A percentile compares a stretch with the other conserved stretches of the same genome.
Conservation (phyloP, 371 early-diverging fungal species). For the Rhizopus arrhizus region DNA sequence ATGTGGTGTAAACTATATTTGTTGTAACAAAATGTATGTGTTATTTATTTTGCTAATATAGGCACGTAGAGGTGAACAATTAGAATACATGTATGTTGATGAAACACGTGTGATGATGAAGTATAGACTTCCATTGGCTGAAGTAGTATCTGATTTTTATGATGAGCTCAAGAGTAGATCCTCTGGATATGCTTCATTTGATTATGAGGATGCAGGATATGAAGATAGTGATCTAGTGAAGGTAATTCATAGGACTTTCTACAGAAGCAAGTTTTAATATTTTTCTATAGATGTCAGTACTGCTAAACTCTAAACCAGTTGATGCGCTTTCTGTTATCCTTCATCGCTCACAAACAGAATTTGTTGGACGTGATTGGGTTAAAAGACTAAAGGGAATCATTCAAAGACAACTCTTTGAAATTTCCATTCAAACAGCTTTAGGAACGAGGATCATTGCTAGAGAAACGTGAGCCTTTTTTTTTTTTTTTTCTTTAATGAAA, state of each 20-base stretch:
- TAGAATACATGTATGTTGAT: slow-evolving; percentile 85
- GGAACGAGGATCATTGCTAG: slow-evolving; percentile 85
- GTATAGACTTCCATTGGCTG: slow-evolving; percentile 86
- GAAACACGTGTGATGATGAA: slow-evolving; percentile 87
- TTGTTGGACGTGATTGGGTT: slow-evolving; percentile 82
- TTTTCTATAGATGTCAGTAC: slow-evolving; percentile 70
- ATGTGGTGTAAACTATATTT: slow-evolving; percentile 68
- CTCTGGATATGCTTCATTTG: slow-evolving; percentile 94
- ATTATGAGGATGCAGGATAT: slow-evolving; percentile 95
- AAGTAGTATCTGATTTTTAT: slow-evolving; percentile 93
- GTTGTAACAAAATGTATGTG: background rate
- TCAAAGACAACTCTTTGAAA: slow-evolving; percentile 89
- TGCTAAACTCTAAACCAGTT: slow-evolving; percentile 89
- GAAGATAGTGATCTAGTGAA: slow-evolving; percentile 89
- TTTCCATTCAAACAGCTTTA: slow-evolving; percentile 88
- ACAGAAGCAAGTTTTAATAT: background rate
- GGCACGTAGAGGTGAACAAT: slow-evolving; percentile 80
- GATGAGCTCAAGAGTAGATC: slow-evolving; percentile 90
- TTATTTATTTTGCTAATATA: slow-evolving; percentile 21
- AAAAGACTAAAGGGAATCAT: slow-evolving; percentile 80
- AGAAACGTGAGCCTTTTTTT: slow-evolving; percentile 64
- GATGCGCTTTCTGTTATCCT: slow-evolving; percentile 91
- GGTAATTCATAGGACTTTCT: slow-evolving; percentile 53
- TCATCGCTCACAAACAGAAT: slow-evolving; percentile 75
- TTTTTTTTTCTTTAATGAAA: background rate